These are phyloP conservation scores for Glonium stellatum DNA, from an alignment of 495 filamentous ascomycete species.

Conservation along the genomic window DNA sequence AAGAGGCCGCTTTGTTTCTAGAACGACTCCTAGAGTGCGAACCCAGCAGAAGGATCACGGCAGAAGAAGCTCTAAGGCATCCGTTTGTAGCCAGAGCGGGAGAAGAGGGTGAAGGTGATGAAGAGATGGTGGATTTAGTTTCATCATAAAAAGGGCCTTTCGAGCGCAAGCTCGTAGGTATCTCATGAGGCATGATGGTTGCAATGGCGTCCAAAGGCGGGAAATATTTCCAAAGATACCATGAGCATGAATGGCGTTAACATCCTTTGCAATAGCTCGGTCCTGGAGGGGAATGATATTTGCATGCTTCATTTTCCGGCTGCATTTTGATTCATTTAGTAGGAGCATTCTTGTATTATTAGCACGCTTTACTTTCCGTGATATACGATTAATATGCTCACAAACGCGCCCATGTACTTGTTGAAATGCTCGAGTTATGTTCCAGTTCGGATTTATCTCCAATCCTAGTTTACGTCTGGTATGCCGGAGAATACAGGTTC, in stretches of 20 bases:
- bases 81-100: constrained; percentile 48
- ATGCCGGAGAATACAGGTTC: background rate
- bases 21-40: constrained; percentile 65
- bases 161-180: background rate
- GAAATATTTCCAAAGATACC: constrained; percentile 6
- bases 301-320: background rate
- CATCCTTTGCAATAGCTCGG: background rate
- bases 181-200: background rate
- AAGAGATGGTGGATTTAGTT: constrained; percentile 25
- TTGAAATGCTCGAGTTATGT: background rate
- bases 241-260: constrained; percentile 2
- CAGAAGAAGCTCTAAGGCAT: constrained; percentile 62
- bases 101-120: constrained; percentile 21
- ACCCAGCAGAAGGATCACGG: constrained; percentile 62
- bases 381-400: background rate
- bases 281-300: background rate
- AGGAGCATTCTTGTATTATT: constrained; percentile 9
- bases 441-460: background rate
- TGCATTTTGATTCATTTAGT: constrained; percentile 5
- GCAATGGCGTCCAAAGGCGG: background rate
- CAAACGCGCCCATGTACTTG: background rate
- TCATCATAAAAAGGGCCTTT: background rate
- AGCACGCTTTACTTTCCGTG: constrained; percentile 20
- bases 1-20: constrained; percentile 59
- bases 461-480: background rate